phyloP scores from a whole-genome alignment of 1,284 basidiomycete genomes.

The Apiotrichum akiyoshidainum region DNA sequence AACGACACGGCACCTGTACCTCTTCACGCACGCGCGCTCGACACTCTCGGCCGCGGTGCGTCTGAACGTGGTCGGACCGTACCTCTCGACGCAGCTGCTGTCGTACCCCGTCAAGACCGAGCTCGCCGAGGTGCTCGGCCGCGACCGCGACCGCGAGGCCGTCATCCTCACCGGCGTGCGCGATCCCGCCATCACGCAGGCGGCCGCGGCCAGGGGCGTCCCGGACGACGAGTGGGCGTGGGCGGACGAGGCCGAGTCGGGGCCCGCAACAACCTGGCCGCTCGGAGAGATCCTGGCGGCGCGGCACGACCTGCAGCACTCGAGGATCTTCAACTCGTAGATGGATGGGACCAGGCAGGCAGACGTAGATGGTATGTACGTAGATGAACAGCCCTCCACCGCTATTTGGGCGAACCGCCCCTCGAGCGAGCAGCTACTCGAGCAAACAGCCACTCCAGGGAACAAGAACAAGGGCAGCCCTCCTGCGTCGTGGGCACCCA shows the following conservation, averaged over 20 bases:
- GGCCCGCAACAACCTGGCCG: constrained; percentile 88
- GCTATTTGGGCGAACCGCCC: no score
- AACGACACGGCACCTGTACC: constrained; percentile 75
- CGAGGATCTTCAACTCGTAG: constrained; percentile 81
- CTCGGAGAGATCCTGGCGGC: constrained; percentile 88
- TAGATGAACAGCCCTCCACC: no score
- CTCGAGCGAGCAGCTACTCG: no score
- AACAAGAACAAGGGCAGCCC: no score
- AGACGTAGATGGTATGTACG: not conserved
- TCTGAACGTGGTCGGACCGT: constrained; percentile 88
- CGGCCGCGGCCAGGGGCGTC: no score
- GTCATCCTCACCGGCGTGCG: no score
- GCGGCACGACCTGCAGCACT: constrained; percentile 91
- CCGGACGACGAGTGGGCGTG: constrained; percentile 39
- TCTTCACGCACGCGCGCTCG: constrained; percentile 87
- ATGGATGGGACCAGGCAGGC: no score
- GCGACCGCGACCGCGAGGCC: no score
- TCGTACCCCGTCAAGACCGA: constrained; percentile 64
- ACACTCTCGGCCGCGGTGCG: constrained; percentile 87
- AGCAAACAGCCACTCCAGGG: no score
- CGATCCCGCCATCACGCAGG: no score
- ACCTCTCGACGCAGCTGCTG: constrained; percentile 83
- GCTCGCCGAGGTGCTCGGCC: constrained; percentile 27
- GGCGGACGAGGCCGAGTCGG: constrained; percentile 39
- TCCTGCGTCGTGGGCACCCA: no score